Conservation (phyloP, 129 eudicot species). For the Flaveria sonorensis region DNA sequence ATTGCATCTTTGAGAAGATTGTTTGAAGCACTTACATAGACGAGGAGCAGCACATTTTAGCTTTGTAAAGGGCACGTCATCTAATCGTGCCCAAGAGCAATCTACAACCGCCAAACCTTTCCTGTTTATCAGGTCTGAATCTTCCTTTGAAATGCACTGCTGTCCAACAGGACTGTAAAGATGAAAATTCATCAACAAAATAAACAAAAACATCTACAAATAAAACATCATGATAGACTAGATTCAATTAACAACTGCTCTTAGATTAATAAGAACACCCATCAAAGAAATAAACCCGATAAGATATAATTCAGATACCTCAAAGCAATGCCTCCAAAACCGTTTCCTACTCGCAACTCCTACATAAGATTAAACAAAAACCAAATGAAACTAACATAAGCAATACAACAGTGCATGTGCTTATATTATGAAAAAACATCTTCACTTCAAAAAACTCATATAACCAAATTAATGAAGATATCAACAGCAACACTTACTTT, state of each 20-base stretch:
- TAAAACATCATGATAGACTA: background rate
- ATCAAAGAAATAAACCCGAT: background rate
- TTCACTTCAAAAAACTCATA: background rate
- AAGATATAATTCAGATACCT: slow-evolving; percentile 41
- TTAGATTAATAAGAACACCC: background rate
- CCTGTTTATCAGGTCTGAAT: slow-evolving; percentile 65
- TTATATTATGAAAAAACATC: too few species aligned
- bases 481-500: slow-evolving; percentile 55
- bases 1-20: background rate
- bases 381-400: slow-evolving; percentile 13
- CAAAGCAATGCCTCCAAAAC: slow-evolving; percentile 92
- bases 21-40: slow-evolving; percentile 56
- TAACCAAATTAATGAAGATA: background rate
- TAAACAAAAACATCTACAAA: slow-evolving; percentile 1
- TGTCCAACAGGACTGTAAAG: slow-evolving; percentile 81
- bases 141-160: slow-evolving; percentile 90
- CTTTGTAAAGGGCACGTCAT: slow-evolving; percentile 94
- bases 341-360: slow-evolving; percentile 87
- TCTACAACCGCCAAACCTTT: slow-evolving; percentile 96
- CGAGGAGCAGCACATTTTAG: slow-evolving; percentile 96
- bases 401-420: background rate
- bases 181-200: slow-evolving; percentile 4
- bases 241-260: background rate
- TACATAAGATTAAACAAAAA: slow-evolving; percentile 37
- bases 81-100: slow-evolving; percentile 98